Base-by-base conservation (phyloP, 257 asterid genomes). In the Solanum tarapatanum region DNA sequence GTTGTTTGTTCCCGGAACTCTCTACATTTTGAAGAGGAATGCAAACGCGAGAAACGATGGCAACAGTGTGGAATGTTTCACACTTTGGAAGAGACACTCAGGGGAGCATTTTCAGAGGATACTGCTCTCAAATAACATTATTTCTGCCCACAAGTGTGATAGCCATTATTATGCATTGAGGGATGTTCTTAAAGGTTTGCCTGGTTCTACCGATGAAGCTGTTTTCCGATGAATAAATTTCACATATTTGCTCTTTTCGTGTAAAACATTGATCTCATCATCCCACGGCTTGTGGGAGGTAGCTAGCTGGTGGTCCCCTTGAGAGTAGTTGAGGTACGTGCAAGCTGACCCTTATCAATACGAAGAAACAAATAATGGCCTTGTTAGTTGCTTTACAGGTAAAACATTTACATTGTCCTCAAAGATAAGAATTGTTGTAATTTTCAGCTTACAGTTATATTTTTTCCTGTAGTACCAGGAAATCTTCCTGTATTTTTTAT, bases 101-200 rank as follows among this genome's bases (percentile, higher is more conserved):
- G 98, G 97, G 5, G 98, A 97, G 84, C 98, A 95, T 94, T 92
- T 94, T 83, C 93, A 91, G 88, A 93, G 95, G 91, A 97, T 97
- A 87, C 89, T 91, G 66, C 98, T 95, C 55, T 95, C 99, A 2
- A 89, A 95, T 93, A 96, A 95, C 91, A 84, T 97, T 48, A 92
- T 97, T 85, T 92, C 97, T 0, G 97, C 95, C 91, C 99, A 97
- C 90, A 96, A 92, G 90, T 97, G 99, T 88, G 99, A 95, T 48
- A 91, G 93, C 90, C 99, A 95, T 89, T 90, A 91, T 58, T 94
- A 94, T 87, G 99, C 99, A 79, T 89, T 97, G 41, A 92, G 99
- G 82, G 98, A 97, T 90, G 98, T 95, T 30, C 93, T 97, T 45
- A 97, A 97, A 94, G 98, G 98, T 70, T 87, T 96, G 92, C 98